Evolutionary conservation across 192 early-diverging fungal species (phyloP), one percentile per base, ranked within the genome.

Genomic region (Coemansia sp.): DNA sequence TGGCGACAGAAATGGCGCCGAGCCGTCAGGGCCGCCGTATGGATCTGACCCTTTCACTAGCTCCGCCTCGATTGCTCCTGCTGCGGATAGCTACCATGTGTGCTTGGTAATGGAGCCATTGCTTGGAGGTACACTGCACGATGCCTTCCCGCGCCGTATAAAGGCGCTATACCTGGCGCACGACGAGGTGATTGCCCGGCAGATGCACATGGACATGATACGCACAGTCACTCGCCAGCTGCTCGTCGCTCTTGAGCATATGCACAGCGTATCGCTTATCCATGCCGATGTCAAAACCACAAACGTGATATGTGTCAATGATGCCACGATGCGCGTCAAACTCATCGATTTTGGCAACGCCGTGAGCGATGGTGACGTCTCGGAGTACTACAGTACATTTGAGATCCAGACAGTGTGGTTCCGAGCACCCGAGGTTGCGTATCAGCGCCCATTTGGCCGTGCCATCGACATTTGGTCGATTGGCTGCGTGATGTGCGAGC

Each of bases 401-500:
- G 83, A 91, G 53, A 97, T 99, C 18, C 94, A 97, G 66, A 99
- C 97, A 4, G 81, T 97, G 18, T 99, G 97, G 97, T 99, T 98
- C 74, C 87, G 97, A 16, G 91, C 95, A 15, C 94, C 95, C 0
- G 96, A 98, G 69, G 84, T 99, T 7, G 86, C 87, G 3, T 99
- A 99, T 79, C 90, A 91, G 18, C 87, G 87, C 33, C 81, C 81
- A 20, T 83, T 83, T 66, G 81, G 81, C 38, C 71, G 76, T 10
- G 92, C 88, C 46, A 91, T 97, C 39, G 97, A 99, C 75, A 91
- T 99, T 66, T 99, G 97, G 97, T 93, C 95, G 67, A 53, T 79
- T 31, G 88, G 89, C 63, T 95, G 93, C 66, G 86, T 95, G 44
- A 87, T 95, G 88, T 75, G 94, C 39, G 93, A 95, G 67, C 86